Evolutionary conservation across 2,329 filamentous ascomycete species (phyloP), one percentile per base, ranked within the genome.

Genomic region (Aspergillus japonicus): DNA sequence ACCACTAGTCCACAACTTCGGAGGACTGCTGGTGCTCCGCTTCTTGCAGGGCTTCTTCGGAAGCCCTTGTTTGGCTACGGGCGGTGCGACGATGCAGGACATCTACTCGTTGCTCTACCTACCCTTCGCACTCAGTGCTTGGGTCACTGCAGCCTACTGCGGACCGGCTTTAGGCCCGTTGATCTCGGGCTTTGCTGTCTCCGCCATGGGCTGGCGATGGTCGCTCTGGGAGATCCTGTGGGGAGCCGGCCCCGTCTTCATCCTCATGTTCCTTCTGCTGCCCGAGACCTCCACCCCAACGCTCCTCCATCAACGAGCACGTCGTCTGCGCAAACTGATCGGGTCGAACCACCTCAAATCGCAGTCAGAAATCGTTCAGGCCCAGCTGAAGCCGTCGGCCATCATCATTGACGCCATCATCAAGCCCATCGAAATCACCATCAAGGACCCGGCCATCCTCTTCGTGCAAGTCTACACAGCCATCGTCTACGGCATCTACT

Each of bases 401-500:
- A 33, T 59, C 23, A 5, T 60, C 3, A 29, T 42, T 24, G 58
- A 87, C 42, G 83, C 86, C 0, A 76, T 89, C 19, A 82, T 87
- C 74, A 86, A 85, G 74, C 87, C 86, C 3, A 72, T 84, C 16
- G 81, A 85, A 72, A 85, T 88, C 66, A 85, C 81, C 4, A 62
- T 87, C 69, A 83, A 85, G 69, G 85, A 88, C 60, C 86, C 86
- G 0, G 83, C 85, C n/a, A 81, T 89, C 2, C 71, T 83, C 8
- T 88, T 88, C 71, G 82, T 85, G 1, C 83, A 86, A 66, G 60
- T 87, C 35, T 89, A 88, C 73, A 85, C 82, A 2, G 82, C 82
- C 57, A 80, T 88, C 65, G 81, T 85, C 64, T 89, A 75, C 56
- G 72, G 68, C 14, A 73, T 75, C 21, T 75, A 75, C 58, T 82